phyloP scores from a whole-genome alignment of 2,329 filamentous ascomycete species.

The Boeremia exigua region DNA sequence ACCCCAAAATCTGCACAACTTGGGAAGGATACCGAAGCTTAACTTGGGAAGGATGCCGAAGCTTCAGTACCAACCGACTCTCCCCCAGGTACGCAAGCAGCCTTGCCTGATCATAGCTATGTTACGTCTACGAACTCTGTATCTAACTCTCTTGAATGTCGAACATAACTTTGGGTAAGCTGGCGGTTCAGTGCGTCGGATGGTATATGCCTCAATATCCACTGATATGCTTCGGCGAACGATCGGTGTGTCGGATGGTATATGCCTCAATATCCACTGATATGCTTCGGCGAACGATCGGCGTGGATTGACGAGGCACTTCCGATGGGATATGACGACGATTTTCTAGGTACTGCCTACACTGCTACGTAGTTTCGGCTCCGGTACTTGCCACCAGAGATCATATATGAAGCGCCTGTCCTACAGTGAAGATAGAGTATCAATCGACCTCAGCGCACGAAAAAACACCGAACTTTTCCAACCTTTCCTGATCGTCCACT shows the following conservation, averaged over 20 bases:
- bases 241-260: not conserved
- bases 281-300: conserved; percentile 10
- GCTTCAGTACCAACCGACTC: too few species aligned
- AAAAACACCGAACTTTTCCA: too few species aligned
- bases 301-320: not conserved
- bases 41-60: not conserved
- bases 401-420: not conserved
- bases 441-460: not conserved
- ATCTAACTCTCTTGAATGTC: too few species aligned
- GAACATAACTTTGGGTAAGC: too few species aligned
- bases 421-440: not conserved
- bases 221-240: conserved; percentile 10
- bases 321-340: conserved; percentile 4
- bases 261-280: conserved; percentile 11
- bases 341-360: not conserved
- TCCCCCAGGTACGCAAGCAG: too few species aligned
- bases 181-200: not conserved
- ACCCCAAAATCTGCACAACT: not conserved
- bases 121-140: too few species aligned
- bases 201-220: conserved; percentile 9
- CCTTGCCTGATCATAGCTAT: too few species aligned
- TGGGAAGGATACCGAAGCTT: not conserved
- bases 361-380: not conserved
- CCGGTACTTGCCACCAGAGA: not conserved
- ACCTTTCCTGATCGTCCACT: too few species aligned